Evolutionary conservation across 2,329 filamentous ascomycete species (phyloP).

Genomic region (Cytospora mali): DNA sequence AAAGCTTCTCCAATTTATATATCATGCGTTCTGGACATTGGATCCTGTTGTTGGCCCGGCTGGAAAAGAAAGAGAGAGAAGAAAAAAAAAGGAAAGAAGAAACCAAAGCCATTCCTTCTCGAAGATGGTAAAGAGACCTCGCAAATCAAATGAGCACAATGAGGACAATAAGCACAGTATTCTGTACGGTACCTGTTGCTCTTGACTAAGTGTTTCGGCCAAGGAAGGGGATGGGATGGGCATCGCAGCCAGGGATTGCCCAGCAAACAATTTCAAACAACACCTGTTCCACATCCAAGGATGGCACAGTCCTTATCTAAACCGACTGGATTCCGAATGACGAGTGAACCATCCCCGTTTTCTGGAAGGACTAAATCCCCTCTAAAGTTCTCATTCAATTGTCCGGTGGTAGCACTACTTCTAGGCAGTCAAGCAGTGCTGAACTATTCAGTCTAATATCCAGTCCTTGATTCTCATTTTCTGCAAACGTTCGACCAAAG

Average conservation of each 20-base stretch:
- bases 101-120: background rate
- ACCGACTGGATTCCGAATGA: background rate
- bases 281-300: slow-evolving; percentile 1
- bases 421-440: background rate
- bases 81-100: too few relatives aligned
- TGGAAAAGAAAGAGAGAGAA: too few relatives aligned
- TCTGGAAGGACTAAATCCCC: slow-evolving; percentile 6
- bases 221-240: background rate
- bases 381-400: background rate
- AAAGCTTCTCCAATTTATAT: too few relatives aligned
- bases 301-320: background rate
- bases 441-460: background rate
- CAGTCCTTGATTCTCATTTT: background rate
- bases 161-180: background rate
- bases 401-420: background rate
- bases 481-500: background rate
- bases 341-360: slow-evolving; percentile 8
- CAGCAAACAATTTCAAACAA: background rate
- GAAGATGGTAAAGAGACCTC: background rate
- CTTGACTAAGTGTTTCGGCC: background rate
- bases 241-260: slow-evolving; percentile 18
- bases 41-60: too few relatives aligned
- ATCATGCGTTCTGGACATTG: too few relatives aligned
- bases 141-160: too few relatives aligned
- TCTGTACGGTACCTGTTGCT: background rate